phyloP scores from a whole-genome alignment of 2,329 filamentous ascomycete species.

The Colletotrichum cuscutae region DNA sequence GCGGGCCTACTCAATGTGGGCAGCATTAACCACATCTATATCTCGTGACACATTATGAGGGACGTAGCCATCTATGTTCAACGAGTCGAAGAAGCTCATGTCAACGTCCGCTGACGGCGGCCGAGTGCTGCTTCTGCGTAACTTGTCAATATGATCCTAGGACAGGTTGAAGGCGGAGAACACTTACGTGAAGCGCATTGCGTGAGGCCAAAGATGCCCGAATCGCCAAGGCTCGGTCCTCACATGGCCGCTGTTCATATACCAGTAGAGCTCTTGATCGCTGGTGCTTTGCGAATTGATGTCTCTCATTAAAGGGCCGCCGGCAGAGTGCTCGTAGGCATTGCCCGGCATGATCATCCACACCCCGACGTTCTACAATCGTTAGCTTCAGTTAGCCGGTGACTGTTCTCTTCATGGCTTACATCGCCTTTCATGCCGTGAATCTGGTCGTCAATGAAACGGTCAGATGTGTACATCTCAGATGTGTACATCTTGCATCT shows the following conservation, averaged over 20 bases:
- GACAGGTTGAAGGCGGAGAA: not conserved
- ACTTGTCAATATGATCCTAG: not conserved
- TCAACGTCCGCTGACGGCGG: slow-evolving; percentile 52
- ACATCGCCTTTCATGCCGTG: slow-evolving; percentile 53
- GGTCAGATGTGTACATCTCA: slow-evolving; percentile 62
- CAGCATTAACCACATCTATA: too few species aligned
- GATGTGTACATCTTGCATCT: slow-evolving; percentile 56
- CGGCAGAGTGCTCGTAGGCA: slow-evolving; percentile 65
- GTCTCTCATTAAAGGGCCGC: slow-evolving; percentile 66
- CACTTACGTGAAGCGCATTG: slow-evolving; percentile 59
- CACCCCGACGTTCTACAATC: slow-evolving; percentile 47
- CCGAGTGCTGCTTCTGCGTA: slow-evolving; percentile 55
- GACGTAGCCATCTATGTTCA: slow-evolving; percentile 64
- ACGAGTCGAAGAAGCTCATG: slow-evolving; percentile 64
- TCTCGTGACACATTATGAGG: slow-evolving; percentile 53
- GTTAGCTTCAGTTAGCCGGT: slow-evolving; percentile 35
- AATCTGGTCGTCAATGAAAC: slow-evolving; percentile 69
- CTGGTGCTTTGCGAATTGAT: slow-evolving; percentile 68
- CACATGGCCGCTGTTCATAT: slow-evolving; percentile 69
- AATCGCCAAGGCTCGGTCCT: slow-evolving; percentile 65
- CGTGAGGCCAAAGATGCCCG: slow-evolving; percentile 69
- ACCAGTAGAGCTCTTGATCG: slow-evolving; percentile 64
- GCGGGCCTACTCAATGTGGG: too few species aligned
- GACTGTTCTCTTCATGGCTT: slow-evolving; percentile 40
- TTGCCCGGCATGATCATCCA: slow-evolving; percentile 60